phyloP scores from a whole-genome alignment of 2,329 filamentous ascomycete genomes.

The Penicillium italicum region DNA sequence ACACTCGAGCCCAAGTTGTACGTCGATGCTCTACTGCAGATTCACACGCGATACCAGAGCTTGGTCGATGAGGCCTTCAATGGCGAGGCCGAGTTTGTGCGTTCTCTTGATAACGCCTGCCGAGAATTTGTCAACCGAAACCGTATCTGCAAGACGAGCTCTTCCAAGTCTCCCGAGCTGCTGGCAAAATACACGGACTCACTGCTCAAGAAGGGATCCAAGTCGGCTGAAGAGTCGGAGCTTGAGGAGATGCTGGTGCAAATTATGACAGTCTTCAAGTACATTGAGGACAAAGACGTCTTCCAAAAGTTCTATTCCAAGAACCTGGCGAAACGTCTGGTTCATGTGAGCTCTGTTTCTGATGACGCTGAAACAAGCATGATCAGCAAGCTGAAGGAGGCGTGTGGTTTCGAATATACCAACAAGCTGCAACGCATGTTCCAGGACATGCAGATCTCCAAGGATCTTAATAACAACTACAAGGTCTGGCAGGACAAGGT shows the following conservation, averaged over 20 bases:
- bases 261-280: slow-evolving; percentile 99
- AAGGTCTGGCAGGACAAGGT: slow-evolving; percentile 68
- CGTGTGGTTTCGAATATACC: slow-evolving; percentile 97
- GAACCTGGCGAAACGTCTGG: slow-evolving; percentile 89
- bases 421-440: slow-evolving; percentile 99
- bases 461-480: slow-evolving; percentile 89
- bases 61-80: slow-evolving; percentile 90
- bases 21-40: slow-evolving; percentile 88
- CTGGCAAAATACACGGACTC: slow-evolving; percentile 94
- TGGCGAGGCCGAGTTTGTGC: slow-evolving; percentile 93
- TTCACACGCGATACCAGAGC: slow-evolving; percentile 87
- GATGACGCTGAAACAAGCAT: slow-evolving; percentile 98
- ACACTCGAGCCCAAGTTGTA: slow-evolving; percentile 94
- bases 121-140: slow-evolving; percentile 98
- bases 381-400: slow-evolving; percentile 99
- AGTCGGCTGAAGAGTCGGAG: slow-evolving; percentile 89
- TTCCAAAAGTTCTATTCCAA: slow-evolving; percentile 99
- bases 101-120: slow-evolving; percentile 94
- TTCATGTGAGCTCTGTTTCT: slow-evolving; percentile 91
- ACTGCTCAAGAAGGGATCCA: slow-evolving; percentile 82
- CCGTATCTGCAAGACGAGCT: slow-evolving; percentile 88
- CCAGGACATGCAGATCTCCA: slow-evolving; percentile 98
- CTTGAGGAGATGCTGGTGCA: slow-evolving; percentile 83
- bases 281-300: slow-evolving; percentile 99
- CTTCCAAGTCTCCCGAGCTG: slow-evolving; percentile 89